Conservation (phyloP, 75 land plant genomes). For the Cunninghamia lanceolata region DNA sequence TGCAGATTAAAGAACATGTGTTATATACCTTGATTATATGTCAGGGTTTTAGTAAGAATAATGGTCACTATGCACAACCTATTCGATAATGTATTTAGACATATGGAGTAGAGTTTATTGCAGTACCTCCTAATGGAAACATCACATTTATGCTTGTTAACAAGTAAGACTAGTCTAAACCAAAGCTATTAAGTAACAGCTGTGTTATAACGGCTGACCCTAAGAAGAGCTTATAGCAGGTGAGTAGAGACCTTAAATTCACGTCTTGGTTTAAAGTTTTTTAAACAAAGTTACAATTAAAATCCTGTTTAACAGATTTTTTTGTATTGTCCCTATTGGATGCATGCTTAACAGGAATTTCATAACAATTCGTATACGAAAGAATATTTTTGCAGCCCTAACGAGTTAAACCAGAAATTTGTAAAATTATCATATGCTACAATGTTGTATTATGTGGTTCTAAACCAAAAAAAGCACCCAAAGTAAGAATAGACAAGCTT, state of each 20-base stretch:
- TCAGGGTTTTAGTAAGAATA: background rate
- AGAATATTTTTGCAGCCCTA: too few relatives aligned
- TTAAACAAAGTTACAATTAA: too few relatives aligned
- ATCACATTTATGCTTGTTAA: too few relatives aligned
- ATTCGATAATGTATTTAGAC: background rate
- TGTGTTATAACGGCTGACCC: background rate
- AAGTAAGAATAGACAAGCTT: too few relatives aligned
- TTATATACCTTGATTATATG: background rate
- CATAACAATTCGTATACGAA: too few relatives aligned
- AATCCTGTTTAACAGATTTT: too few relatives aligned
- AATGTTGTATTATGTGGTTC: background rate
- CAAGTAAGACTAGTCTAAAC: background rate
- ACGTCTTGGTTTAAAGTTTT: background rate
- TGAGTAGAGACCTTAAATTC: background rate
- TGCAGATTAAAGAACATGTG: background rate
- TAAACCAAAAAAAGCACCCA: too few relatives aligned
- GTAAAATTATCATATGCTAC: background rate
- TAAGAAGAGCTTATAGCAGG: background rate
- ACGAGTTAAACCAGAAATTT: background rate
- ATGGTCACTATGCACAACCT: background rate
- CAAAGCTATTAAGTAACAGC: background rate
- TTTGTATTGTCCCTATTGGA: too few relatives aligned
- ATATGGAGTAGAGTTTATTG: background rate
- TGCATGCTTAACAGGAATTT: too few relatives aligned
- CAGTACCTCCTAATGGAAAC: background rate